Percentiles rank a stretch among this genome's conserved stretches.
phyloP scores from a whole-genome alignment of 208 protist genomes.

The Crithidia acanthocephali region DNA sequence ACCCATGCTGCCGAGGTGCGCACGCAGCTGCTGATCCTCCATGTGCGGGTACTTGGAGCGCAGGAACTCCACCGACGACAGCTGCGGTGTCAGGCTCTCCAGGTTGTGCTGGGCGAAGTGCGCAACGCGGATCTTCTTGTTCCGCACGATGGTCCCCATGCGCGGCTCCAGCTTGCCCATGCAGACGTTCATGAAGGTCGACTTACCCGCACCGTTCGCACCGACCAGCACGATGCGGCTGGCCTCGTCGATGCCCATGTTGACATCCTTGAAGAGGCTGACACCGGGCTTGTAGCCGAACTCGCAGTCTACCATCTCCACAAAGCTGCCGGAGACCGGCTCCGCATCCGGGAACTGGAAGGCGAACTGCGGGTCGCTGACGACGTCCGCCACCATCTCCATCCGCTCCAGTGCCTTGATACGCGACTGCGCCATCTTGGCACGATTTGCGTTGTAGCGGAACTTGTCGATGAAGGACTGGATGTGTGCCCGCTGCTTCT shows the following conservation, averaged over 20 bases:
- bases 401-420: conserved; percentile 95
- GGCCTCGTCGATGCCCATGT: conserved; percentile 89
- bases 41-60: conserved; percentile 82
- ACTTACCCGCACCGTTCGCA: conserved; percentile 95
- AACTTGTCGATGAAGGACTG: conserved; percentile 96
- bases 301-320: conserved; percentile 91
- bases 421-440: conserved; percentile 94
- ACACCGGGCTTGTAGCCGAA: conserved; percentile 92
- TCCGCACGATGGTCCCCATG: conserved; percentile 80
- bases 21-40: conserved; percentile 83
- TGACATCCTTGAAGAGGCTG: conserved; percentile 92
- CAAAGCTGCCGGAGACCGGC: conserved; percentile 69
- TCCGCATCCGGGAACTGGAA: conserved; percentile 94
- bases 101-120: conserved; percentile 96
- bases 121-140: conserved; percentile 87
- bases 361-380: conserved; percentile 89
- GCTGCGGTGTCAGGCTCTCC: conserved; percentile 89
- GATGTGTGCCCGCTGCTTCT: conserved; percentile 91
- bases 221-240: conserved; percentile 93
- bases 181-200: conserved; percentile 95
- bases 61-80: conserved; percentile 93
- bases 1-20: conserved; percentile 94
- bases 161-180: conserved; percentile 83
- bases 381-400: conserved; percentile 85
- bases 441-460: conserved; percentile 89